These are phyloP conservation scores for Syncephalastrum racemosum DNA, from an alignment of 371 early-diverging fungal species.

Conservation along the genomic window DNA sequence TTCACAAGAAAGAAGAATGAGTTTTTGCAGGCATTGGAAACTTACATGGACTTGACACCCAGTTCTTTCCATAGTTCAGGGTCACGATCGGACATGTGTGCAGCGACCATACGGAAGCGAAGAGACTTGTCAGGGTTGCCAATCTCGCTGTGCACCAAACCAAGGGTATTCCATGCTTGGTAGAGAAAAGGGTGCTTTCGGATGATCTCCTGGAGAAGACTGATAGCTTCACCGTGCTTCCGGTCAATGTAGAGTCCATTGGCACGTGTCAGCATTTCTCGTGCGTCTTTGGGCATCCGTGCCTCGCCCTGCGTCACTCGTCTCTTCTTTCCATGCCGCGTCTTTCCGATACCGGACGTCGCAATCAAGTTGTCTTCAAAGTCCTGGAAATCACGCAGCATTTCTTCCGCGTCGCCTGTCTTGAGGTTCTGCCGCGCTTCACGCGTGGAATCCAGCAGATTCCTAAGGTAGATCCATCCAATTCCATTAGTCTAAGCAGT, in stretches of 20 bases:
- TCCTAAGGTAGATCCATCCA: constrained; percentile 5
- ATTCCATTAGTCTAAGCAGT: neutral
- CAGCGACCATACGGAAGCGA: constrained; percentile 85
- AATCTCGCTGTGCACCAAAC: constrained; percentile 87
- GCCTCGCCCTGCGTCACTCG: constrained; percentile 25
- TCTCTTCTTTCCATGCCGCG: constrained; percentile 14
- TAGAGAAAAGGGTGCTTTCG: constrained; percentile 66
- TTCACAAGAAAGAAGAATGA: neutral
- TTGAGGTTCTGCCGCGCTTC: constrained; percentile 17
- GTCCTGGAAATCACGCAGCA: constrained; percentile 34
- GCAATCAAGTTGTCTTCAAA: constrained; percentile 38
- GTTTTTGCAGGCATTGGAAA: neutral
- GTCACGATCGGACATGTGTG: constrained; percentile 83
- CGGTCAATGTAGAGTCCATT: constrained; percentile 69
- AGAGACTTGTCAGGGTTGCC: constrained; percentile 76
- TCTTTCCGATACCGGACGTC: constrained; percentile 34
- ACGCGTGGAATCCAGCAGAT: constrained; percentile 17
- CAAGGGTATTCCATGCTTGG: constrained; percentile 87
- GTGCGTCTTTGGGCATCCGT: constrained; percentile 51
- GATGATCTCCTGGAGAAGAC: constrained; percentile 73
- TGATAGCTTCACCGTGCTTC: constrained; percentile 69
- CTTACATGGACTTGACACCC: constrained; percentile 70
- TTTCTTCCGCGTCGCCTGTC: constrained; percentile 35
- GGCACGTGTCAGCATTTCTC: constrained; percentile 69
- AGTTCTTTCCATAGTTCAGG: constrained; percentile 84